Base-by-base conservation (phyloP, 2,329 filamentous ascomycete genomes). In the Neospermospora avenae region DNA sequence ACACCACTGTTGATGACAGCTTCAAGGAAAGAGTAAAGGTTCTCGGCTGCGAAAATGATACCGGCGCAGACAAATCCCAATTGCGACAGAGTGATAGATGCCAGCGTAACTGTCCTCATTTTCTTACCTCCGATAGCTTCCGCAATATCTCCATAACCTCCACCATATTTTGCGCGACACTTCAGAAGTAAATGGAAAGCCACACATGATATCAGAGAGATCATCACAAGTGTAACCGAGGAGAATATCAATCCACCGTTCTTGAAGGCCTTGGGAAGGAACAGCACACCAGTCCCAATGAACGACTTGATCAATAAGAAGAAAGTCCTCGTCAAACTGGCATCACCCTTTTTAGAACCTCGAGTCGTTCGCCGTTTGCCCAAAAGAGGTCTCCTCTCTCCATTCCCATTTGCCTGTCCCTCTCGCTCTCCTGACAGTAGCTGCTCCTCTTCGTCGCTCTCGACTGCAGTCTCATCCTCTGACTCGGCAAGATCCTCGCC, bases 201-300 rank as follows among this genome's bases (percentile, higher is more conserved):
- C 97, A 82, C 48, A 96, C 91, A 77, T 96, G 98, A 78, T 91
- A 96, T 78, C 96, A 96, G 76, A 95, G 98, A 74, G 90, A 98
- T 90, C 39, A 80, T 81, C 22, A 97, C 80, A 16, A 98, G 83
- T 14, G 97, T 89, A 53, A 95, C 67, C 70, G 93, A 96, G 68
- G 91, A 96, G 75, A 98, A 98, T 13, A 96, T 77, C 91, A 98
- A 96, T 61, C 93, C 93, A 56, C 93, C 93, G 70, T 96, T 98
- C 66, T 96, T 82, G 72, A 93, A 98, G 5, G 93, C 93, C 46
- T 91, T 86, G 1, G 93, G 93, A 20, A 97, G 79, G 77, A 97
- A 97, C 20, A 97, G 80, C 10, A 97, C 93, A 58, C 93, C 93
- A 0, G 93, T 98, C 18, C 95, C 93, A 46, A 98, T 93, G 72